Base-by-base conservation (phyloP, 164 flowering plant genomes). In the Vitis riparia region DNA sequence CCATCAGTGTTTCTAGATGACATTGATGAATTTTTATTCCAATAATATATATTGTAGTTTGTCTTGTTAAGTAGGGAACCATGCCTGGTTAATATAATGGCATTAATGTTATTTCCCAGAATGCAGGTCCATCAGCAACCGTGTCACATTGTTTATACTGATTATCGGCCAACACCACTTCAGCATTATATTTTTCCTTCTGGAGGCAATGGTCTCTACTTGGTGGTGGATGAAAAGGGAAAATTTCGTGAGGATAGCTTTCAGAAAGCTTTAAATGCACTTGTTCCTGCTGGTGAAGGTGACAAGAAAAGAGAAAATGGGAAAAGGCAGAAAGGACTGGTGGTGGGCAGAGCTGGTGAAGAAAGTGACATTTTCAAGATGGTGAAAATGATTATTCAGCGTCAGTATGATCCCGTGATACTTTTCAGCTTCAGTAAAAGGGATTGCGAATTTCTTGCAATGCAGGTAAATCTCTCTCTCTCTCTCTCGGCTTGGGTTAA, bases 121-220 rank as follows among this genome's bases (percentile, higher is more conserved):
- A 50, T 87, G 80, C 88, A 94, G 99, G 97, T 93, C 23, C 99
- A 96, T 77, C 86, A 71, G 51, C 98, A 96, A 75, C 99, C 99
- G 19, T 93, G 99, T 69, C 99, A 96, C 77, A 96, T 96, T 75
- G 99, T 93, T 55, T 92, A 96, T 71, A 91, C 98, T 19, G 99
- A 96, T 86, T 96, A 88, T 79, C 85, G 99, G 53, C 98, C 99
- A 59, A 96, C 99, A 55, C 99, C 99, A 15, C 99, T 96, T 79
- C 97, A 93, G 76, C 99, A 96, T 79, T 93, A 93, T 71, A 74
- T 96, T 67, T 96, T 92, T 63, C 98, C 99, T 68, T 83, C 94
- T 58, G 97, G 99, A 63, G 92, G 95, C 29, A 80, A 87, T 74
- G 97, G 98, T 17, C 77, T 93, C 10, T 96, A 91, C 76, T 80